Conservation (phyloP, 495 filamentous ascomycete species). For the Friedmanniomyces simplex region DNA sequence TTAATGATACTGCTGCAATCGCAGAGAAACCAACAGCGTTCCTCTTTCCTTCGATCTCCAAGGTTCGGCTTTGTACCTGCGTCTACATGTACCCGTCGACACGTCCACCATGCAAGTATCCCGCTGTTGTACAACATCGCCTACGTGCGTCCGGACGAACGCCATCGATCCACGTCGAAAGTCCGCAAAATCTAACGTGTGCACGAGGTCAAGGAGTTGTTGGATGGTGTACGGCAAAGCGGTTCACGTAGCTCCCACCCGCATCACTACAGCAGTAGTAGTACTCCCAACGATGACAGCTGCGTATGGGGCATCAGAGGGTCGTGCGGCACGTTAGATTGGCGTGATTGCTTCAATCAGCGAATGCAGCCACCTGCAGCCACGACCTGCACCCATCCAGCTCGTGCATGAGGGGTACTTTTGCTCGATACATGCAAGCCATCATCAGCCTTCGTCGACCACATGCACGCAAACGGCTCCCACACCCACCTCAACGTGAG, state of each 20-base stretch:
- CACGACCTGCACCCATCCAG: background rate
- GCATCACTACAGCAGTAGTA: too few relatives aligned
- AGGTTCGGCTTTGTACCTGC: background rate
- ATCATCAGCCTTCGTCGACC: background rate
- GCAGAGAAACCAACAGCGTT: background rate
- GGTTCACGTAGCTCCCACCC: background rate
- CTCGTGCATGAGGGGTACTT: background rate
- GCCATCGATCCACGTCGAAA: background rate
- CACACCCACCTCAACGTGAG: background rate
- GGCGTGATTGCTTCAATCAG: background rate
- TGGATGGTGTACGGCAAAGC: too few relatives aligned
- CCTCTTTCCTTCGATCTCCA: background rate
- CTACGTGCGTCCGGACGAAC: constrained; percentile 2
- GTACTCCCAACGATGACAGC: background rate
- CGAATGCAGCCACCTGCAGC: background rate
- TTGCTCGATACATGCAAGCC: background rate
- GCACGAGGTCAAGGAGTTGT: too few relatives aligned
- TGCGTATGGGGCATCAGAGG: background rate
- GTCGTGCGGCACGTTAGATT: background rate
- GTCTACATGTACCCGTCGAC: background rate
- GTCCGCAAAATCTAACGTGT: too few relatives aligned
- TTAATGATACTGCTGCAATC: background rate
- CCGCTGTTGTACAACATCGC: constrained; percentile 5
- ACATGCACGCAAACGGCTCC: background rate
- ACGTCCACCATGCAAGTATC: constrained; percentile 1